Evolutionary conservation across 2,329 filamentous ascomycete species (phyloP).

Genomic region (Fusarium sp.): DNA sequence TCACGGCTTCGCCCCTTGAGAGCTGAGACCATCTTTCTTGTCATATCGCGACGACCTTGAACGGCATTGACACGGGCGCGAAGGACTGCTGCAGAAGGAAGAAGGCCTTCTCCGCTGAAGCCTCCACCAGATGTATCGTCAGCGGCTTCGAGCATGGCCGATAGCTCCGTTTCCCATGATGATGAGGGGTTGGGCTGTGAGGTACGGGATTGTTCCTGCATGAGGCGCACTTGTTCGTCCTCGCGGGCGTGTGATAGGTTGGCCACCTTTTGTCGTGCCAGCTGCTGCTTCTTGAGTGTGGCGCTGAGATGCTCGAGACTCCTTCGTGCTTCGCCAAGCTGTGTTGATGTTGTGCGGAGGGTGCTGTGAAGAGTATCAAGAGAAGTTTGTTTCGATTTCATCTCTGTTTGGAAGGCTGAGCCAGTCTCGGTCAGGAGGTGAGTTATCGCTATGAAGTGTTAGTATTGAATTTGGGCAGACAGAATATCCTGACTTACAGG

Average conservation of each 20-base stretch:
- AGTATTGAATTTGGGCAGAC: not conserved
- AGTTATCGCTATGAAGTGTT: conserved; percentile 73
- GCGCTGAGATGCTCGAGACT: conserved; percentile 78
- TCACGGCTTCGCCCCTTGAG: conserved; percentile 86
- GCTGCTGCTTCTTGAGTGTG: conserved; percentile 72
- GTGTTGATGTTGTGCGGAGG: conserved; percentile 82
- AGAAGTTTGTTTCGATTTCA: conserved; percentile 84
- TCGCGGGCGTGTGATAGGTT: conserved; percentile 83
- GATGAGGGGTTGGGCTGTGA: conserved; percentile 60
- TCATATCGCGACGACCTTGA: conserved; percentile 73
- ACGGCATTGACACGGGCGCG: conserved; percentile 79
- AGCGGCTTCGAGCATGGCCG: conserved; percentile 59
- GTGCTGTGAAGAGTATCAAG: conserved; percentile 86
- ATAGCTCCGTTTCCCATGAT: conserved; percentile 68
- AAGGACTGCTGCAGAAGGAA: conserved; percentile 73
- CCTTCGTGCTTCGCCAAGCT: conserved; percentile 81
- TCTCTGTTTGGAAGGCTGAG: conserved; percentile 81
- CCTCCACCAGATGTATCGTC: conserved; percentile 53
- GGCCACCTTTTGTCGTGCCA: conserved; percentile 77
- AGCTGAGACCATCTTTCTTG: conserved; percentile 75
- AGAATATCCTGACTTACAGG: conserved; percentile 68
- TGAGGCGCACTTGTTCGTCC: conserved; percentile 70
- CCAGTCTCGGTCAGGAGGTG: conserved; percentile 84
- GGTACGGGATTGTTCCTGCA: conserved; percentile 56
- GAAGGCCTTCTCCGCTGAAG: conserved; percentile 54